Evolutionary conservation across 1,284 basidiomycete species (phyloP).

Genomic region (Ceraceosorus guamensis): DNA sequence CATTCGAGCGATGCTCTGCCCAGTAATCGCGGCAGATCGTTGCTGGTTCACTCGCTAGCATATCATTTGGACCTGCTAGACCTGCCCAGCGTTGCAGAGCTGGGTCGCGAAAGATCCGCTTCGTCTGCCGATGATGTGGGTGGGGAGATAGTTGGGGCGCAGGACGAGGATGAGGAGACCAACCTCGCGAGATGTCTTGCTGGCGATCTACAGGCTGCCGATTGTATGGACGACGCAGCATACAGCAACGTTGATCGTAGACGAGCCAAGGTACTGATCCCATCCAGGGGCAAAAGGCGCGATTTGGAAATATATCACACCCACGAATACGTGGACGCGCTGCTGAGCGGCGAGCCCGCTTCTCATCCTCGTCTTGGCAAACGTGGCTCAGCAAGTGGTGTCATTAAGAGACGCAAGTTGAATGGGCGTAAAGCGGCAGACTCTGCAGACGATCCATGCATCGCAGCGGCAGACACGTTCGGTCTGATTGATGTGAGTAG

Average conservation of each 20-base stretch:
- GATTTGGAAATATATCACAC: constrained; percentile 18
- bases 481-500: neutral
- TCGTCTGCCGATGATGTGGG: neutral
- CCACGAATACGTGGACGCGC: constrained; percentile 11
- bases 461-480: neutral
- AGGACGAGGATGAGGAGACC: neutral
- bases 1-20: constrained; percentile 64
- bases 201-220: neutral
- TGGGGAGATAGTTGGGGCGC: neutral
- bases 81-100: no score
- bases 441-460: neutral
- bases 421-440: neutral
- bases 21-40: constrained; percentile 71
- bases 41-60: constrained; percentile 65
- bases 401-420: constrained; percentile 1
- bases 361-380: no score
- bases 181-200: constrained; percentile 5
- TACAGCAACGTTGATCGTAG: constrained; percentile 8
- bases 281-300: constrained; percentile 8
- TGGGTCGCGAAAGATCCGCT: neutral
- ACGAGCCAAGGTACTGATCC: no score
- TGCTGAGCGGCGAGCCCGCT: constrained; percentile 4
- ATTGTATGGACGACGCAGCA: neutral
- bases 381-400: constrained; percentile 1
- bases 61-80: constrained; percentile 29